phyloP scores from a whole-genome alignment of 345 rosid species.

The Arabis hirsuta region DNA sequence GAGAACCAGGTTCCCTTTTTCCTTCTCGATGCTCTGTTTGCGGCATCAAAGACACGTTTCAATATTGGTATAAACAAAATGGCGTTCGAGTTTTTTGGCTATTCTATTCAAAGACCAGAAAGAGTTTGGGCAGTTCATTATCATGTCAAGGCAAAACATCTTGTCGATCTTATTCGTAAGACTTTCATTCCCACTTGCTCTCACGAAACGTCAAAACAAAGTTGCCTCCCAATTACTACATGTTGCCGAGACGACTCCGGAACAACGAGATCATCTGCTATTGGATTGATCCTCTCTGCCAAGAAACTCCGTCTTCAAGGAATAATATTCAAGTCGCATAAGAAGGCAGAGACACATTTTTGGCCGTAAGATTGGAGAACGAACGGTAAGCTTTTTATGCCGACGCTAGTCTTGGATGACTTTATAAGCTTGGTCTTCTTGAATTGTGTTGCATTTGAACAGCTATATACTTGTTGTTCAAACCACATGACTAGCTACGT shows the following conservation, averaged over 20 bases:
- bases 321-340: neutral
- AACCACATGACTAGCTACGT: too few species aligned
- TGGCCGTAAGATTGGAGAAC: too few species aligned
- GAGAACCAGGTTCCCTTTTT: slow-evolving; percentile 21
- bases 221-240: too few species aligned
- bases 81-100: neutral
- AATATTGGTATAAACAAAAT: neutral
- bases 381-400: too few species aligned
- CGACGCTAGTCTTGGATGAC: too few species aligned
- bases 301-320: neutral
- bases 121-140: neutral
- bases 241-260: too few species aligned
- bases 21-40: slow-evolving; percentile 8
- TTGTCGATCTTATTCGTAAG: slow-evolving; percentile 14
- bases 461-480: too few species aligned
- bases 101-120: neutral
- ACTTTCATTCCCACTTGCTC: neutral
- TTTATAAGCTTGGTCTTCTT: too few species aligned
- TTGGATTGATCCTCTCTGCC: neutral
- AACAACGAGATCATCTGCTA: neutral
- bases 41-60: neutral
- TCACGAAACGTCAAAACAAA: neutral
- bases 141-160: slow-evolving; percentile 9
- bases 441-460: too few species aligned
- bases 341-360: neutral